These are phyloP conservation scores for Periconia sp. DNA, from an alignment of 2,329 filamentous ascomycete species.

Conservation along the genomic window DNA sequence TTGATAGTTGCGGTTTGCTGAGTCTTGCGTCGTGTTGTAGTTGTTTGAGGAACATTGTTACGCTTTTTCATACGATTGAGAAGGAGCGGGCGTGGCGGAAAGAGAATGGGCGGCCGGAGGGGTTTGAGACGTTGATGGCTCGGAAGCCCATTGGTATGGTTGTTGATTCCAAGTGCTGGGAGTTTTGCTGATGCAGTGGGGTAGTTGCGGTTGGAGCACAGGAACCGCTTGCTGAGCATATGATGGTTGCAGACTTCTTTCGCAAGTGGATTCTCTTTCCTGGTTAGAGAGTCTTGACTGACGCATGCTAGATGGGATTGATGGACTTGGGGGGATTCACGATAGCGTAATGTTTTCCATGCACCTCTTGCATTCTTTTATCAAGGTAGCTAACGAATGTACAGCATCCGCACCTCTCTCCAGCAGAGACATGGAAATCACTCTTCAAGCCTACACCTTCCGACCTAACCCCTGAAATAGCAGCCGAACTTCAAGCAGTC, in stretches of 20 bases:
- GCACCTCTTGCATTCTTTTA: neutral
- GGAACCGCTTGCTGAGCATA: constrained; percentile 82
- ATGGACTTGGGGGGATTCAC: constrained; percentile 58
- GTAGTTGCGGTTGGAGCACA: constrained; percentile 82
- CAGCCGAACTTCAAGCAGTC: constrained; percentile 43
- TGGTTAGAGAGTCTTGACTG: no score
- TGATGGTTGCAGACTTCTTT: constrained; percentile 75
- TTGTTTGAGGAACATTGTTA: constrained; percentile 86
- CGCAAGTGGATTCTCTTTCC: constrained; percentile 74
- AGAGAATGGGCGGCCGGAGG: constrained; percentile 67
- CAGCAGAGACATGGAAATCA: constrained; percentile 55
- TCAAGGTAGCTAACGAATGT: constrained; percentile 4
- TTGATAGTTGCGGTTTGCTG: no score
- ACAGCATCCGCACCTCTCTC: constrained; percentile 56
- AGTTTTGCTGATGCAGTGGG: neutral
- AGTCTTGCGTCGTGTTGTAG: no score
- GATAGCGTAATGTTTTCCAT: constrained; percentile 42
- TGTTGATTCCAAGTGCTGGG: neutral
- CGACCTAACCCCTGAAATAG: constrained; percentile 38
- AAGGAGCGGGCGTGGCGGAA: constrained; percentile 86
- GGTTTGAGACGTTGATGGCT: constrained; percentile 74
- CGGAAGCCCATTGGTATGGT: constrained; percentile 70
- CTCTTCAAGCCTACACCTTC: constrained; percentile 49
- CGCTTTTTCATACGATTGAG: constrained; percentile 89
- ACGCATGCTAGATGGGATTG: constrained; percentile 48